Evolutionary conservation across 2,329 filamentous ascomycete species (phyloP), one percentile per base, ranked within the genome.

Genomic region (Orbilia brochopaga): DNA sequence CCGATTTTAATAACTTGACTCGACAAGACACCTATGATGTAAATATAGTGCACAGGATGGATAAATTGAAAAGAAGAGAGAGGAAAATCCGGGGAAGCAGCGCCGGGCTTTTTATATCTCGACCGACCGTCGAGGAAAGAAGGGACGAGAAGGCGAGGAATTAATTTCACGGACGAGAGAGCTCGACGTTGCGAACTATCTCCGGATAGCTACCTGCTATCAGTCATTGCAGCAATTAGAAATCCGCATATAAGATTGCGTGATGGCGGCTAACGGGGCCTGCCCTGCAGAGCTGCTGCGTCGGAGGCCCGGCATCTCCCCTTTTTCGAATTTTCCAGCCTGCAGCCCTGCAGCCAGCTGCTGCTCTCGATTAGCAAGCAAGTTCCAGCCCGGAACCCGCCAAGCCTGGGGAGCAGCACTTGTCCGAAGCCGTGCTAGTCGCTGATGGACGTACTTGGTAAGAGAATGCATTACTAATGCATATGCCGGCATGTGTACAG

Each of bases 221-320:
- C n/a, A 5, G n/a, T 15, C 44, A 48, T 23, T 6, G 44, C 8
- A 11, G 17, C 4, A 8, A 48, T 48, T 48, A 21, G 44, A 48
- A 48, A 48, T 48, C 44, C 44, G 17, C 15, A 19, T 19, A 2
- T 19, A 1, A 17, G 17, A 48, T 48, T 48, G 44, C 44, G 44
- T 48, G 44, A 48, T 48, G 44, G 44, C 44, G 44, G 44, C 44
- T 48, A 48, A 19, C 44, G 8, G 15, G 44, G 44, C 15, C 44
- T 4, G 27, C 27, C 27, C 27, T 32, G 27, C 44, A 19, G 21
- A 8, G 5, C 17, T 48, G 11, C 13, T 15, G 15, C 44, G 44
- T 5, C 44, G 2, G 17, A 21, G 44, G 27, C 27, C 27, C 27
- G 27, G 27, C 27, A 32, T 32, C 27, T n/a, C 27, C 27, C 44